A percentile compares a stretch with the other conserved stretches of the same genome.
Evolutionary conservation across 106 monocot genomes (phyloP).

Genomic region (Dendrobium chrysotoxum): DNA sequence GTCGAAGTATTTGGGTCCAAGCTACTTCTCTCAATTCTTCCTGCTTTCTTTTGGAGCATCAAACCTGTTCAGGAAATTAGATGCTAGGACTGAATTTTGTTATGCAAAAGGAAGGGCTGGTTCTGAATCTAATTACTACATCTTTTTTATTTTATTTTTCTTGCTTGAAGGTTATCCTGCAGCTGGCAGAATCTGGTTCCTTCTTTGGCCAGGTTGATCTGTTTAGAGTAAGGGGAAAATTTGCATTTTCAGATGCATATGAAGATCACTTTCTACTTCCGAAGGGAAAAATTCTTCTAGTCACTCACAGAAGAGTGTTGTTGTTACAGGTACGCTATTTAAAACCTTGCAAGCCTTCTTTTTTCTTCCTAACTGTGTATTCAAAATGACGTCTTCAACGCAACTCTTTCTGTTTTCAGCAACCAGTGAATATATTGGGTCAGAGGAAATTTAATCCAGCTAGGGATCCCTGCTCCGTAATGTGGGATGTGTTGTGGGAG

Average conservation of each 20-base stretch:
- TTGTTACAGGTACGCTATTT: constrained; percentile 65
- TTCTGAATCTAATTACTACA: background rate
- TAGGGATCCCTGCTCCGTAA: constrained; percentile 82
- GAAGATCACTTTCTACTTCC: constrained; percentile 92
- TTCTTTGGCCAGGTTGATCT: constrained; percentile 97
- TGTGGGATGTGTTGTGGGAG: constrained; percentile 84
- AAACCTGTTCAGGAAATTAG: background rate
- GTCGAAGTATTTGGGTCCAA: too few relatives aligned
- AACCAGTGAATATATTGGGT: constrained; percentile 55
- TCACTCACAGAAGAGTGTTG: constrained; percentile 81
- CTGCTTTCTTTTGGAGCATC: too few relatives aligned
- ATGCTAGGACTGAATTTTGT: background rate
- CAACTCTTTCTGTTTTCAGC: constrained; percentile 35
- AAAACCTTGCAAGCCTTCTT: background rate
- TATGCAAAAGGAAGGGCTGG: background rate
- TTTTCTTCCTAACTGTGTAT: background rate
- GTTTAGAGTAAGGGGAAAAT: constrained; percentile 92
- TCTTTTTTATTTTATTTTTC: background rate
- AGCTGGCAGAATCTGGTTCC: constrained; percentile 87
- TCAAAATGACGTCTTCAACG: background rate
- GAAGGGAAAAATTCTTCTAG: constrained; percentile 74
- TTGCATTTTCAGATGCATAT: constrained; percentile 95
- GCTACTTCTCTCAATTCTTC: too few relatives aligned
- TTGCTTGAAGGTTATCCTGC: constrained; percentile 71
- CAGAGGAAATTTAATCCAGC: constrained; percentile 91